A percentile compares a stretch with the other conserved stretches of the same genome.
These are phyloP conservation scores for Ogataea pini DNA, from an alignment of 805 yeast species.

Conservation along the genomic window DNA sequence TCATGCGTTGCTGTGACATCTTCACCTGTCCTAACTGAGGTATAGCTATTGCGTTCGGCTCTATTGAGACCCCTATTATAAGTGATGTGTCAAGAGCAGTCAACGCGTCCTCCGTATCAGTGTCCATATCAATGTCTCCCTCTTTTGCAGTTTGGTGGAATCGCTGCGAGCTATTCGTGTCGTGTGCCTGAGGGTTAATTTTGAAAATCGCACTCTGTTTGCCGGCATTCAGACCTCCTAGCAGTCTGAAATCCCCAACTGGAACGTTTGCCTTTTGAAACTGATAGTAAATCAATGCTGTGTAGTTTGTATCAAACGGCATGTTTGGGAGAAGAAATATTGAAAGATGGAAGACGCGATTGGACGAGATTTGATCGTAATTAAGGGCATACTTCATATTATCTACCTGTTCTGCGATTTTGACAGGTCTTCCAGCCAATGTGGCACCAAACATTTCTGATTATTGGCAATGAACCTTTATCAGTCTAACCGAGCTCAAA, in stretches of 20 bases:
- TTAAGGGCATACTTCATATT: conserved; percentile 63
- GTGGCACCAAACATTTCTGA: conserved; percentile 36
- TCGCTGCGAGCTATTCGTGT: conserved; percentile 30
- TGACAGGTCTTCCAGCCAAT: conserved; percentile 38
- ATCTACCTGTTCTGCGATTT: conserved; percentile 65
- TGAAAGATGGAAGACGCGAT: conserved; percentile 70
- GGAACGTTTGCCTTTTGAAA: conserved; percentile 52
- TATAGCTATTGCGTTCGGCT: conserved; percentile 69
- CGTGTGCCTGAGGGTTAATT: conserved; percentile 46
- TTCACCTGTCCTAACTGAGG: conserved; percentile 44
- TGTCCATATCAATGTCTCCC: conserved; percentile 56
- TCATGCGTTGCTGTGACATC: conserved; percentile 20
- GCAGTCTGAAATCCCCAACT: conserved; percentile 54
- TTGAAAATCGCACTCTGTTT: conserved; percentile 94
- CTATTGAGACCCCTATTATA: conserved; percentile 86
- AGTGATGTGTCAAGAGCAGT: conserved; percentile 14
- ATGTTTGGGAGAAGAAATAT: conserved; percentile 84
- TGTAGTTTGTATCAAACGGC: conserved; percentile 63
- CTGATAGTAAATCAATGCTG: conserved; percentile 89
- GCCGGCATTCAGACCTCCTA: conserved; percentile 59
- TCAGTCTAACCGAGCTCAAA: too few relatives aligned
- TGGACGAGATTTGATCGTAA: conserved; percentile 58
- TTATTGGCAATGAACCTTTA: too few relatives aligned
- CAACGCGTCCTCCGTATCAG: conserved; percentile 38
- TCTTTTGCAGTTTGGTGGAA: conserved; percentile 15